Base-by-base conservation (phyloP, 1,284 basidiomycete species). In the Hymenochaete sp. region DNA sequence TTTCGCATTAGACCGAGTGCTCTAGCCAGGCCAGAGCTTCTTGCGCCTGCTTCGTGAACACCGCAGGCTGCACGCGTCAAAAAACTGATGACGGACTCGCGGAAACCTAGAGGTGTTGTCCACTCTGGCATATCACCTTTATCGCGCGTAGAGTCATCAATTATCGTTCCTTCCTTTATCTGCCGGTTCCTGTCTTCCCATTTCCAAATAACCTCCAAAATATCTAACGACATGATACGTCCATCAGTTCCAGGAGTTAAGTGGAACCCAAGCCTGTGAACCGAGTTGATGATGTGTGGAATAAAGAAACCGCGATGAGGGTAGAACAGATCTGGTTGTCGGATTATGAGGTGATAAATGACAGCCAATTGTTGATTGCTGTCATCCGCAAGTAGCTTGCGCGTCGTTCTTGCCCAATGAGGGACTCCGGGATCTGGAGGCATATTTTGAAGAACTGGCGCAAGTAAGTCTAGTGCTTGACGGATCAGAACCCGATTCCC, bases 301-400 rank as follows among this genome's bases (percentile, higher is more conserved):
- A 98, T 79, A 62, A 98, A 98, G 26, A 97, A 70, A 11, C 91
- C 87, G 36, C 96, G 84, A 50, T 92, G 89, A 41, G 89, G 82
- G 67, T 89, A 98, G 70, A 98, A 99, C 4, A 97, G 73, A 47
- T 92, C 78, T 1, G 88, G 80, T 54, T 98, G 92, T 50, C 92
- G 87, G 49, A 93, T 83, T 45, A 99, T 83, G 47, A 98, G 77
- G 53, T 93, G 85, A 61, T 97, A 95, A 42, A 98, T 89, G 49
- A 85, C 82, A 52, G 87, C 78, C 40, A 93, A 79, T 57, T 95
- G 90, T 25, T 84, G 76, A 37, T 89, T 77, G 2, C 87, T 88
- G 59, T 98, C 96, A 62, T 99, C 96, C 7, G 85, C 77, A 26
- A 99, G 73, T 38, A 96, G 74, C 33, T 84, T 80, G 50, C 93